Base-by-base conservation (phyloP, 108 stramenopile species). In the Pseudonitzschia multiseries region DNA sequence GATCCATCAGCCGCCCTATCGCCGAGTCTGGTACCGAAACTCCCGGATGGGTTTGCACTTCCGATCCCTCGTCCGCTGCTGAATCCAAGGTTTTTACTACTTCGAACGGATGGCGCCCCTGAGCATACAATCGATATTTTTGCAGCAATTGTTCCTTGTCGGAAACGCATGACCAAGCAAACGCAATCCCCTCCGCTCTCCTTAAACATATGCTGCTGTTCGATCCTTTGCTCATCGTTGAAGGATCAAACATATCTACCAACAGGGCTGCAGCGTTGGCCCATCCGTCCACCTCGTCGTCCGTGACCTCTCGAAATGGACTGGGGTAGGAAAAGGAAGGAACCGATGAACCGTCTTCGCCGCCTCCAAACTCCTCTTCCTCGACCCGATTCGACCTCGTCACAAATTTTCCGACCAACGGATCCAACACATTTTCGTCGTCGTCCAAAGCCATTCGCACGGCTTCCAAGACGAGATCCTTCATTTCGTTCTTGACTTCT, bases 161-260 rank as follows among this genome's bases (percentile, higher is more conserved):
- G 22, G 70, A 61, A 29, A 83, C 26, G 48, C 9, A 57, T 8
- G 90, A 92, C 76, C 88, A 87, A 10, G 89, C 90, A 73, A 88
- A 89, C 0, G 82, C 64, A 24, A 95, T 69, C 10, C 94, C 94
- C 74, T 90, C 90, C 6, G 87, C 89, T 28, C 87, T 88, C 72
- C 77, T 76, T 66, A 95, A 70, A 31, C 63, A 68, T 2, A 82
- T 81, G 24, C 74, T 13, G 9, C 82, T 81, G 32, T 42, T 44
- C n/a, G 57, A 29, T 13, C 82, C n/a, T 40, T 40, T 33, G 13
- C 0, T 40, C 31, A 15, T 40, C 29, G 18, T 62, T 40, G 61
- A 33, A 4, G 26, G 12, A 21, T 20, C 4, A 28, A 62, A 62
- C 22, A 91, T 74, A 9, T 57, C 74, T 72, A 56, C 36, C 22